Evolutionary conservation across 1,139 yeast species (phyloP).

Genomic region (Kodamaea sp.): DNA sequence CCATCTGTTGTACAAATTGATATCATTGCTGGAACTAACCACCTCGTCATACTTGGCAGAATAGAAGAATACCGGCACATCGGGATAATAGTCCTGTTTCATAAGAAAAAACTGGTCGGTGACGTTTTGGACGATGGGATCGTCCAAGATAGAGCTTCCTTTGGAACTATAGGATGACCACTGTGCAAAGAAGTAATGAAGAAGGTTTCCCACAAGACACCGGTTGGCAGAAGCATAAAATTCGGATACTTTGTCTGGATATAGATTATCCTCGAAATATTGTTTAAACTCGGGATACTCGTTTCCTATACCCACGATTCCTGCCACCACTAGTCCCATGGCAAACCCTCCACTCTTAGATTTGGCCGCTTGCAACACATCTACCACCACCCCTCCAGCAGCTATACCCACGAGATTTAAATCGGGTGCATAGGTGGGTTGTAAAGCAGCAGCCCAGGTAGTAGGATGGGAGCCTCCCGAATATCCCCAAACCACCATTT

Average conservation of each 20-base stretch:
- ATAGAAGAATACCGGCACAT: conserved; percentile 35
- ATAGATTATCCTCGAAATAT: background rate
- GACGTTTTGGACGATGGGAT: background rate
- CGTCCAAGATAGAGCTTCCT: background rate
- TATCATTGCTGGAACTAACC: conserved; percentile 27
- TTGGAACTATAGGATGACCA: background rate
- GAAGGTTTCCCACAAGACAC: background rate
- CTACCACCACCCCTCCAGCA: conserved; percentile 20
- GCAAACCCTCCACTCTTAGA: conserved; percentile 14
- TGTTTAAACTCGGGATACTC: conserved; percentile 25
- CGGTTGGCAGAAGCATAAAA: conserved; percentile 1
- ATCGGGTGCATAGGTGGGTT: conserved; percentile 22
- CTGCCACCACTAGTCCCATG: background rate
- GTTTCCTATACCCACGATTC: conserved; percentile 5
- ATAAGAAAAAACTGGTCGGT: background rate
- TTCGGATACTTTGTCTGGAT: background rate
- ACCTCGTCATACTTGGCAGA: conserved; percentile 33
- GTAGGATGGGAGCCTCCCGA: conserved; percentile 22
- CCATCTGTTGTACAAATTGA: conserved; percentile 30
- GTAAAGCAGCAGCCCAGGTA: conserved; percentile 22
- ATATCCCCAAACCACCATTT: conserved; percentile 21
- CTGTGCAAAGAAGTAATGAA: background rate
- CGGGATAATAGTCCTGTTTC: conserved; percentile 20
- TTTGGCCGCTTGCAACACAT: conserved; percentile 25
- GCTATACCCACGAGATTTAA: conserved; percentile 20